phyloP scores from a whole-genome alignment of 495 filamentous ascomycete species.

The Entonaema liquescens region DNA sequence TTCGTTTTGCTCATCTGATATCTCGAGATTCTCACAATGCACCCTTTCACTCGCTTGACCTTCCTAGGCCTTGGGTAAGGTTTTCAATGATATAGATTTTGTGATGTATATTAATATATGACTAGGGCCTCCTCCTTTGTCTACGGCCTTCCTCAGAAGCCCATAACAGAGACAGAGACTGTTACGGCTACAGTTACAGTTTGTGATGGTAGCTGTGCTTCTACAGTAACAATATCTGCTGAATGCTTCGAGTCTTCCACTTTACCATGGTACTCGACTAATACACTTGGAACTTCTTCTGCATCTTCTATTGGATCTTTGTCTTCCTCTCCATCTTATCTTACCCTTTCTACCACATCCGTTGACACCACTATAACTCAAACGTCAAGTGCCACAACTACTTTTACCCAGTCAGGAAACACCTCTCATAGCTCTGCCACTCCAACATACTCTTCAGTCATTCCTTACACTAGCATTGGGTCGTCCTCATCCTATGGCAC shows the following conservation, averaged over 20 bases:
- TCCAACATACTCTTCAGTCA: background rate
- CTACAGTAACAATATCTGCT: slow-evolving; percentile 41
- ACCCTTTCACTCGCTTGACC: slow-evolving; percentile 32
- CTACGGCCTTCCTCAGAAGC: slow-evolving; percentile 31
- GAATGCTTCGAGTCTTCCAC: slow-evolving; percentile 28
- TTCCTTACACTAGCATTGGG: background rate
- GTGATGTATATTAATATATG: slow-evolving; percentile 21
- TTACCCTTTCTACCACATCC: background rate
- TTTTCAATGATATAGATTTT: background rate
- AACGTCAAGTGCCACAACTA: slow-evolving; percentile 16
- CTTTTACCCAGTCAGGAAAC: slow-evolving; percentile 17
- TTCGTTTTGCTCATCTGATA: slow-evolving; percentile 30
- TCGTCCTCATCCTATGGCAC: slow-evolving; percentile 8
- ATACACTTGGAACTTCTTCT: slow-evolving; percentile 18
- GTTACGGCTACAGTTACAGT: slow-evolving; percentile 42
- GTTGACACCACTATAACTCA: slow-evolving; percentile 9
- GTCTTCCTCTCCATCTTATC: background rate
- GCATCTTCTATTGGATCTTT: slow-evolving; percentile 10
- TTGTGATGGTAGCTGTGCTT: slow-evolving; percentile 38
- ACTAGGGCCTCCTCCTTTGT: slow-evolving; percentile 28
- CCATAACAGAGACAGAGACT: slow-evolving; percentile 25
- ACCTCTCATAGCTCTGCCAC: slow-evolving; percentile 1
- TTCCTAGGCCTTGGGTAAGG: slow-evolving; percentile 40
- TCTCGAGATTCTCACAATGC: slow-evolving; percentile 31
- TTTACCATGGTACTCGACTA: slow-evolving; percentile 29